Base-by-base conservation (phyloP, 1,284 basidiomycete genomes). In the Porodaedalea pini region DNA sequence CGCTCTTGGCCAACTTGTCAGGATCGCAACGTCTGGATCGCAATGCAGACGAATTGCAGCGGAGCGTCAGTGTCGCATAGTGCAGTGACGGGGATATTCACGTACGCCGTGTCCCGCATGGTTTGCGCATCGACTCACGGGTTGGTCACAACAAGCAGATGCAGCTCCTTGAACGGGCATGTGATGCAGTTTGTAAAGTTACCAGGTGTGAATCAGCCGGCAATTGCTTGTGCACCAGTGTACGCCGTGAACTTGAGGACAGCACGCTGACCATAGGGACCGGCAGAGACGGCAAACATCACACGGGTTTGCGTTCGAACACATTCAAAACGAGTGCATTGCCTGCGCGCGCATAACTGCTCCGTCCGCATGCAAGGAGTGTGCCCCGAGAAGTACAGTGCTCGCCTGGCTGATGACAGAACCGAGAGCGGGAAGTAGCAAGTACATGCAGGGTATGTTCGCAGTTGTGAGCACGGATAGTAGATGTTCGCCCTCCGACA, bases 111-210 rank as follows among this genome's bases (percentile, higher is more conserved):
- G 81, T 99, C 96, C 67, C 96, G 93, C 78, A 99, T 99, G 66
- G 97, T 96, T 80, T 99, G 97, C 83, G 98, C 95, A 80, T 99
- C 96, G 64, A 98, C 92, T 65, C 97, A 92, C 66, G 96, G 97
- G 82, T 99, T 97, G 73, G 95, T 98, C 65, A 99, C 95, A 68
- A 99, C 77, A 73, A 99, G 96, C 65, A 99, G 84, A 67, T 97
- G 93, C 69, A 97, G 96, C 80, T 99, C 96, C 83, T 98, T 99
- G 92, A 98, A 99, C 61, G 95, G 98, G 69, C 93, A 91, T 68
- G 95, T 98, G 83, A 98, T 97, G 83, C 98, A 98, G 83, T 99
- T 99, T 74, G 96, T 99, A 83, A 95, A 94, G 69, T 86, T 90
- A 82, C 97, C 97, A 68, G 96, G 96, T 67, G 96, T 99, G 83